phyloP scores from a whole-genome alignment of 192 early-diverging fungal species.

The Podila verticillata region DNA sequence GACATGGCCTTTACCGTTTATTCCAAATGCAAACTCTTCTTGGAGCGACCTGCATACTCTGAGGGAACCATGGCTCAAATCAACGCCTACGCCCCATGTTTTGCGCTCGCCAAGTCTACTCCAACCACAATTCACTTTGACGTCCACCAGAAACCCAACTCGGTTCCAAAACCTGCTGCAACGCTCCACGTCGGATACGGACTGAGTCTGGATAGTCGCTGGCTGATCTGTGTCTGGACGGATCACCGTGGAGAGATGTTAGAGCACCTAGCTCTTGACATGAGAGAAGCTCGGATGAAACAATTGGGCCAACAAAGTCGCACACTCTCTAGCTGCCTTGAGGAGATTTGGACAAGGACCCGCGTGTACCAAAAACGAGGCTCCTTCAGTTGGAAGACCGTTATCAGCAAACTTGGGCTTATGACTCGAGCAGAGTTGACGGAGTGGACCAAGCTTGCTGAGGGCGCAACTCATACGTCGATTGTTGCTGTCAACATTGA shows the following conservation, averaged over 20 bases:
- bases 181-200: conserved; percentile 61
- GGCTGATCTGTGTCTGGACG: conserved; percentile 61
- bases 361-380: conserved; percentile 47
- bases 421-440: conserved; percentile 57
- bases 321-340: conserved; percentile 20
- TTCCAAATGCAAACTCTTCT: conserved; percentile 55
- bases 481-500: conserved; percentile 27
- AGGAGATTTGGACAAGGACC: conserved; percentile 58
- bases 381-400: conserved; percentile 56
- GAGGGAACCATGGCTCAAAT: conserved; percentile 20
- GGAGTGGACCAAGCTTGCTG: conserved; percentile 33
- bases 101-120: conserved; percentile 56
- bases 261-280: conserved; percentile 51
- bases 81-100: conserved; percentile 59
- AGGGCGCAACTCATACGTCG: conserved; percentile 14
- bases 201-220: conserved; percentile 60
- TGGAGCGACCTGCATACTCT: conserved; percentile 47
- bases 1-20: conserved; percentile 66
- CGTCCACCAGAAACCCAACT: conserved; percentile 33
- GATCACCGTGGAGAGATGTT: conserved; percentile 63
- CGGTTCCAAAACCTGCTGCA: conserved; percentile 50
- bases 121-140: conserved; percentile 53
- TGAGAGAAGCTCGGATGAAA: conserved; percentile 3
- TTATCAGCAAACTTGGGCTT: conserved; percentile 60
- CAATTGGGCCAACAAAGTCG: neutral